phyloP scores from a whole-genome alignment of 169 alveolate genomes.

The Toxoplasma gondii region DNA sequence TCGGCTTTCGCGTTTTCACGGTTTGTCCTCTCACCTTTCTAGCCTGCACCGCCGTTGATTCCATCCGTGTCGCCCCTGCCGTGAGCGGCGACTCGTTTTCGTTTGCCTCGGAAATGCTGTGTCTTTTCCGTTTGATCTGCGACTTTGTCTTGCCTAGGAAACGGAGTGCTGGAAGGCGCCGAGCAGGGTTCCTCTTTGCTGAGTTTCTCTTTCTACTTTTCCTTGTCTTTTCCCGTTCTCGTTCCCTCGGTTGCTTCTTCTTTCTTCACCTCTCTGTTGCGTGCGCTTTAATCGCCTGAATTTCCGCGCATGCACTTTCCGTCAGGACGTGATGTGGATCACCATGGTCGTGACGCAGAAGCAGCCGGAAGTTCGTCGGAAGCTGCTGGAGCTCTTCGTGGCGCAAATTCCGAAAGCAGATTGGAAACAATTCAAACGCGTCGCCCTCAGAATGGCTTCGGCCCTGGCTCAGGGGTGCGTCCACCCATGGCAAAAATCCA shows the following conservation, averaged over 20 bases:
- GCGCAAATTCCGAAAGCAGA: constrained; percentile 78
- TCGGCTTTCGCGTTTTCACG: neutral
- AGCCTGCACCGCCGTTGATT: too few relatives aligned
- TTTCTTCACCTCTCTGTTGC: neutral
- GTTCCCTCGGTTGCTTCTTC: neutral
- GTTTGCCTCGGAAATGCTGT: neutral
- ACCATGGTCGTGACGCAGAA: constrained; percentile 61
- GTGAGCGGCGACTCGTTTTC: too few relatives aligned
- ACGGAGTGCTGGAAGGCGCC: too few relatives aligned
- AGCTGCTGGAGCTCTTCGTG: constrained; percentile 71
- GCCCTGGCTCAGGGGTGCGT: constrained; percentile 66
- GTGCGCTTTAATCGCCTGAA: neutral
- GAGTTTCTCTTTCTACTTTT: neutral
- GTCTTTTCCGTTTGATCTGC: too few relatives aligned
- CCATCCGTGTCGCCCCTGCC: too few relatives aligned
- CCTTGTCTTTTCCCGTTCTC: too few relatives aligned
- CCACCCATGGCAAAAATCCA: constrained; percentile 43
- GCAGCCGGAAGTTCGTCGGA: constrained; percentile 71
- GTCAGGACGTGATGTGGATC: constrained; percentile 70
- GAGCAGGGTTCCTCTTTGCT: too few relatives aligned
- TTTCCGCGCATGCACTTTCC: neutral
- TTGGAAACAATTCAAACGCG: constrained; percentile 76
- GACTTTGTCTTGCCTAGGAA: too few relatives aligned
- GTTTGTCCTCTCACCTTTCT: too few relatives aligned
- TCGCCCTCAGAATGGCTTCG: constrained; percentile 62